A percentile compares a stretch with the other conserved stretches of the same genome.
These are phyloP conservation scores for Myxozyma neglecta DNA, from an alignment of 805 yeast species.

Conservation along the genomic window DNA sequence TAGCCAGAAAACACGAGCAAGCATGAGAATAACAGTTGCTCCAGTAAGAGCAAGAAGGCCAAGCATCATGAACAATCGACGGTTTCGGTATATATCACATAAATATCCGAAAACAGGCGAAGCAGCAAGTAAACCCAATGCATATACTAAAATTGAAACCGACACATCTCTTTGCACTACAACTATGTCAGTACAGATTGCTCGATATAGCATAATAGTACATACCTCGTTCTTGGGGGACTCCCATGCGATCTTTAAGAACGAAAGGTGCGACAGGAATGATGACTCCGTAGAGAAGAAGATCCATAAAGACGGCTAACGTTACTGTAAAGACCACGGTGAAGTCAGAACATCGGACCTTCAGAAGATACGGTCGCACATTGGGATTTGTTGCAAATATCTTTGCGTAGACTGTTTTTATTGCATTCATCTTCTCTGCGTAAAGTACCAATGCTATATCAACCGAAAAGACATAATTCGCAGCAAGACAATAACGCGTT, in stretches of 20 bases:
- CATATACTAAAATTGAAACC: slow-evolving; percentile 38
- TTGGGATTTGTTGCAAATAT: slow-evolving; percentile 5
- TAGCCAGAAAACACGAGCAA: slow-evolving; percentile 35
- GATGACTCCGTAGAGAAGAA: slow-evolving; percentile 39
- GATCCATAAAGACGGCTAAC: slow-evolving; percentile 40
- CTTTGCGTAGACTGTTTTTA: neutral
- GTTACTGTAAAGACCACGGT: slow-evolving; percentile 37
- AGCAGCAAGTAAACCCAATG: slow-evolving; percentile 38
- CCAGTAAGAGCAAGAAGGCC: slow-evolving; percentile 38
- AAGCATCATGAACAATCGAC: slow-evolving; percentile 37
- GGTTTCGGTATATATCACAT: slow-evolving; percentile 34
- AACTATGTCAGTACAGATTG: neutral
- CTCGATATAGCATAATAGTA: neutral
- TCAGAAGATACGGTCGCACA: slow-evolving; percentile 10
- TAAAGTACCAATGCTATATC: neutral
- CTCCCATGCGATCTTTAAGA: slow-evolving; percentile 36
- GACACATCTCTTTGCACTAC: slow-evolving; percentile 37
- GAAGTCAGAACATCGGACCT: slow-evolving; percentile 13
- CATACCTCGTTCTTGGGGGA: slow-evolving; percentile 29
- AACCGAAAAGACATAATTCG: too few relatives aligned
- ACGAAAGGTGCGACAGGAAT: slow-evolving; percentile 42
- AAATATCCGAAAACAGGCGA: slow-evolving; percentile 38
- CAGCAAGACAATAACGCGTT: too few relatives aligned
- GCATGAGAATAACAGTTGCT: slow-evolving; percentile 38
- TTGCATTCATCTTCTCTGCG: neutral